Conservation (phyloP, 225 moss, liverwort and hornwort genomes). For the Bryoerythrophyllum caledonicum region DNA sequence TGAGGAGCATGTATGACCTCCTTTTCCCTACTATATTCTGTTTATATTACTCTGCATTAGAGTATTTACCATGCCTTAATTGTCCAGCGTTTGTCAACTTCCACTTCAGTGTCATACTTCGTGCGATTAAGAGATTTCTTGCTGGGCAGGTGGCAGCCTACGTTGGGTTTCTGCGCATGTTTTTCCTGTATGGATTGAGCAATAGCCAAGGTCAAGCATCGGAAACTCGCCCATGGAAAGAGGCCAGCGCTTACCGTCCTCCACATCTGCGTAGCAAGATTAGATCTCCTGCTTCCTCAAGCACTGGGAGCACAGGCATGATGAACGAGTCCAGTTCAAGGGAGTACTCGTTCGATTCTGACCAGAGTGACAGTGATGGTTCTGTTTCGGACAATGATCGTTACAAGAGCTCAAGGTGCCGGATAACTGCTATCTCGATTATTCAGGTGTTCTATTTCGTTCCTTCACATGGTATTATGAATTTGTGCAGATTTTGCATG, state of each 20-base stretch:
- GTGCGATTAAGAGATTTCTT: conserved; percentile 26
- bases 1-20: conserved; percentile 74
- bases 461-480: conserved; percentile 15
- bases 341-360: conserved; percentile 52
- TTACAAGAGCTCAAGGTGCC: conserved; percentile 85
- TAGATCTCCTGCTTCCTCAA: conserved; percentile 31
- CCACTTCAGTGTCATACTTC: background rate
- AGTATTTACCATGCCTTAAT: background rate
- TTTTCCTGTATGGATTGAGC: conserved; percentile 77
- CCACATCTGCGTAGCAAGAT: conserved; percentile 82
- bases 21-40: conserved; percentile 17
- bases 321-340: conserved; percentile 26
- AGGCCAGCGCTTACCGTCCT: conserved; percentile 71
- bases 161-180: conserved; percentile 74
- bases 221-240: conserved; percentile 53
- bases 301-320: conserved; percentile 18
- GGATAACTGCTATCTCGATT: conserved; percentile 72
- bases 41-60: conserved; percentile 12
- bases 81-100: background rate
- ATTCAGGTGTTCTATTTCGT: conserved; percentile 56
- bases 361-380: conserved; percentile 66
- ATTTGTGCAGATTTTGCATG: conserved; percentile 12
- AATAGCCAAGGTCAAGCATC: conserved; percentile 39
- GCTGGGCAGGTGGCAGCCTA: conserved; percentile 67
- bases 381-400: conserved; percentile 75